A percentile compares a stretch with the other conserved stretches of the same genome.
Conservation (phyloP, 176 grass and related monocot species). For the Juncus effusus region DNA sequence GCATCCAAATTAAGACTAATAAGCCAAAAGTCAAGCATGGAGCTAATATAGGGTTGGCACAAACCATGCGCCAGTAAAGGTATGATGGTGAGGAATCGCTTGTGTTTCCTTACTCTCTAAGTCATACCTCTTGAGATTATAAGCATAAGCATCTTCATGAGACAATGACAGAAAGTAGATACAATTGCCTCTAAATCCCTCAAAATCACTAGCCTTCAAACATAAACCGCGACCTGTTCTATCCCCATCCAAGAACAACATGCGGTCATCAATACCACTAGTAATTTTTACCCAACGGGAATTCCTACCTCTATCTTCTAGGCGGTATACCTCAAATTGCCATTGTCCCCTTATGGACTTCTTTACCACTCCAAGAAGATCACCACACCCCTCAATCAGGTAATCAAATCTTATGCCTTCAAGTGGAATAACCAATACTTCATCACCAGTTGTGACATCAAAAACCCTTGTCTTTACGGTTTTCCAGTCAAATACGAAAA, state of each 20-base stretch:
- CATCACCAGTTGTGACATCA: neutral
- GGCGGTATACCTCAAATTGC: constrained; percentile 1
- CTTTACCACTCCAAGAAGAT: neutral
- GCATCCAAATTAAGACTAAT: no score
- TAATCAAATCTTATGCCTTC: neutral
- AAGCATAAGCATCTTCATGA: neutral
- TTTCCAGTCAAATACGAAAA: neutral
- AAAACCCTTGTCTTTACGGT: neutral
- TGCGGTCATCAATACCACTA: neutral
- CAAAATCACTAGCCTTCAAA: no score
- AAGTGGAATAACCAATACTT: neutral
- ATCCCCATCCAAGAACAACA: constrained; percentile 1
- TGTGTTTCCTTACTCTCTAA: neutral
- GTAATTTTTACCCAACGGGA: neutral
- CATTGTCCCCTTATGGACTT: neutral
- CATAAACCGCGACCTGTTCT: no score
- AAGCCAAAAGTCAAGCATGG: no score
- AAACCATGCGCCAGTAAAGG: no score
- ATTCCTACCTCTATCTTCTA: neutral
- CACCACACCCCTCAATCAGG: constrained; percentile 4
- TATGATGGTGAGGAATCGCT: no score
- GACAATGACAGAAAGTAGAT: no score
- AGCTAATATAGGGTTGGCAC: no score
- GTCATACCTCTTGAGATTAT: neutral
- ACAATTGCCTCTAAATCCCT: no score